Base-by-base conservation (phyloP, 352 stramenopile genomes). In the Phytophthora pseudosyringae region DNA sequence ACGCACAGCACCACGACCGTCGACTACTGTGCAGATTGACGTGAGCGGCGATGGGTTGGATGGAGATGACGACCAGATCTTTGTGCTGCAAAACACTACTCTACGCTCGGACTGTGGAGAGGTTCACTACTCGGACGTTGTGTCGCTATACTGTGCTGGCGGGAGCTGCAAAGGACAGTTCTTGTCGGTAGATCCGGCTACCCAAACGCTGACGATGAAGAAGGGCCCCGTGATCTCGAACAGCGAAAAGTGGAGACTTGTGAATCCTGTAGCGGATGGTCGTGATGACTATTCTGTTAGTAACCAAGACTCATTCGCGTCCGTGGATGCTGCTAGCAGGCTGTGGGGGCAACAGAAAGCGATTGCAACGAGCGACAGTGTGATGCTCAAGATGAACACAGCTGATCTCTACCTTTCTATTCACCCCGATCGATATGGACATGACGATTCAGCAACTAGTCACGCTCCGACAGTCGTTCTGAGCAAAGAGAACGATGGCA, bases 41-140 rank as follows among this genome's bases (percentile, higher is more conserved):
- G 78, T 87, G 3, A 70, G 72, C 8, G 86, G 86, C 28, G 77
- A 86, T 59, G 83, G 86, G 0, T 70, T 91, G 28, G 80, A 80
- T 53, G 83, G 82, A n/a, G 86, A 96, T 39, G 69, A 77, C 11
- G 80, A 90, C 43, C 86, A 96, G 43, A 75, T 93, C 6, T 96
- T 96, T 66, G 81, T 89, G 47, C 53, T 94, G 15, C 61, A 93
- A 26, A 94, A 94, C 48, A 84, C 75, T 2, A 87, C 78, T 33
- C 75, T 93, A 56, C 82, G 83, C 11, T 75, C 75, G 5, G 86
- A 94, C 59, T 84, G 77, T 50, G 82, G 73, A 7, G 78, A 86
- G 41, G 83, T 94, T 13, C 86, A 85, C 41, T 96, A 82, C 47
- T 88, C 81, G 6, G 84, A 96, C 35, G 64, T 87, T 9, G 85